These are phyloP conservation scores for Leccinum solheimii DNA, from an alignment of 1,284 basidiomycete genomes.

Conservation along the genomic window DNA sequence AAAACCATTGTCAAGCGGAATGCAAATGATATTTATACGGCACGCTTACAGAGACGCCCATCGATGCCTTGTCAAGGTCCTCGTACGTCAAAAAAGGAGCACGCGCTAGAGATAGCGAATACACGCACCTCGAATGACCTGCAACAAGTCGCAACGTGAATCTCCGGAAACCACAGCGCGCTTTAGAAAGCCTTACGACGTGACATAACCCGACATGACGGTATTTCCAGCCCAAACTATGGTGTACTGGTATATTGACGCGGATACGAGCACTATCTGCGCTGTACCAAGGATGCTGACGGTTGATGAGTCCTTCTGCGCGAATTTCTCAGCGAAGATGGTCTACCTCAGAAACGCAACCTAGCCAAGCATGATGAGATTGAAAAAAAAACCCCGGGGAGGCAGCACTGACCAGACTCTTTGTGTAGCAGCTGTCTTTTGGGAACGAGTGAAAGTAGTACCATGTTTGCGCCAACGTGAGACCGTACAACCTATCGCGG, in stretches of 20 bases:
- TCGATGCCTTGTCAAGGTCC: slow-evolving; percentile 24
- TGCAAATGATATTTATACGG: neutral
- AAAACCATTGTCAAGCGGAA: neutral
- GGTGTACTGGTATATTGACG: slow-evolving; percentile 36
- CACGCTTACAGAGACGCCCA: slow-evolving; percentile 29
- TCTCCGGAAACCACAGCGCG: neutral
- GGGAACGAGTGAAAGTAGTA: slow-evolving; percentile 34
- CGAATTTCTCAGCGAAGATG: neutral
- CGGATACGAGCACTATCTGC: slow-evolving; percentile 30
- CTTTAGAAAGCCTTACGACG: slow-evolving; percentile 18
- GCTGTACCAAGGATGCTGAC: slow-evolving; percentile 31
- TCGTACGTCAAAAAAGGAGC: neutral
- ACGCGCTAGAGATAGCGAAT: neutral
- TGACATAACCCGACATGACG: slow-evolving; percentile 28
- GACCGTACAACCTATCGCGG: slow-evolving; percentile 29
- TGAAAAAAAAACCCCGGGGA: neutral
- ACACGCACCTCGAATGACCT: slow-evolving; percentile 31
- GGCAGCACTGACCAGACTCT: slow-evolving; percentile 22
- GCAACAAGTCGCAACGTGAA: neutral
- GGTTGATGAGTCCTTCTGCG: slow-evolving; percentile 3
- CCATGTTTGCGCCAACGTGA: slow-evolving; percentile 35
- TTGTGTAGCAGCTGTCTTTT: slow-evolving; percentile 26
- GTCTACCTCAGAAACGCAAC: slow-evolving; percentile 31
- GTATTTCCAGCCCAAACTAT: slow-evolving; percentile 31
- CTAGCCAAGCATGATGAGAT: slow-evolving; percentile 15